phyloP scores from a whole-genome alignment of 1,284 basidiomycete species.

The Malassezia equina region DNA sequence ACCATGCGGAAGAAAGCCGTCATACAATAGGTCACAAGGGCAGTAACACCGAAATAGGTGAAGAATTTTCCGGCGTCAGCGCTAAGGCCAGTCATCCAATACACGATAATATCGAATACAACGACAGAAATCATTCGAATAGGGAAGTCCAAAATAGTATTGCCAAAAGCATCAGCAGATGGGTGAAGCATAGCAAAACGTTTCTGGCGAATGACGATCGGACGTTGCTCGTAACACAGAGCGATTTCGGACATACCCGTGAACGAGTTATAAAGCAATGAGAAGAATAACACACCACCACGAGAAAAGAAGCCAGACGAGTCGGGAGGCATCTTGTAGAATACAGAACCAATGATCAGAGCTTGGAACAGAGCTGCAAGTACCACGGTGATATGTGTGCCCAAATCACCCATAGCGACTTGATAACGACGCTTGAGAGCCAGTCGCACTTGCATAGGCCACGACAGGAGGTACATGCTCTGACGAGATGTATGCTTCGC shows the following conservation, averaged over 20 bases:
- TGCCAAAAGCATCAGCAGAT: conserved; percentile 54
- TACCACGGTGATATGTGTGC: conserved; percentile 38
- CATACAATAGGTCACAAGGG: conserved; percentile 47
- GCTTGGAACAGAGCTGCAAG: conserved; percentile 49
- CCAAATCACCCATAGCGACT: conserved; percentile 57
- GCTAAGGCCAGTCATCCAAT: conserved; percentile 58
- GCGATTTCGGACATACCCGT: conserved; percentile 57
- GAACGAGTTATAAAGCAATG: conserved; percentile 39
- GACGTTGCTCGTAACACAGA: conserved; percentile 58
- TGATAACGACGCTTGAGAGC: conserved; percentile 52
- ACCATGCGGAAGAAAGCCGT: conserved; percentile 52
- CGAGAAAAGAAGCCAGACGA: conserved; percentile 34
- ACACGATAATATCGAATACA: conserved; percentile 56
- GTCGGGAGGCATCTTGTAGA: conserved; percentile 51
- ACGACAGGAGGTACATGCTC: conserved; percentile 56
- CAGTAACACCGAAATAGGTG: conserved; percentile 31
- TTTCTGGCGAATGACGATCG: conserved; percentile 59
- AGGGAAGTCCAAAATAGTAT: conserved; percentile 63
- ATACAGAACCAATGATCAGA: conserved; percentile 68
- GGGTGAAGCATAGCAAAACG: conserved; percentile 50
- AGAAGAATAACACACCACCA: conserved; percentile 37
- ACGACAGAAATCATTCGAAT: conserved; percentile 55
- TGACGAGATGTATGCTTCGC: conserved; percentile 12
- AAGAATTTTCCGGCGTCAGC: conserved; percentile 51
- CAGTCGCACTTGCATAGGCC: conserved; percentile 66